Percentiles rank a stretch among this genome's conserved stretches.
phyloP scores from a whole-genome alignment of 768 basidiomycete genomes.

The Psilocybe subaeruginosa region DNA sequence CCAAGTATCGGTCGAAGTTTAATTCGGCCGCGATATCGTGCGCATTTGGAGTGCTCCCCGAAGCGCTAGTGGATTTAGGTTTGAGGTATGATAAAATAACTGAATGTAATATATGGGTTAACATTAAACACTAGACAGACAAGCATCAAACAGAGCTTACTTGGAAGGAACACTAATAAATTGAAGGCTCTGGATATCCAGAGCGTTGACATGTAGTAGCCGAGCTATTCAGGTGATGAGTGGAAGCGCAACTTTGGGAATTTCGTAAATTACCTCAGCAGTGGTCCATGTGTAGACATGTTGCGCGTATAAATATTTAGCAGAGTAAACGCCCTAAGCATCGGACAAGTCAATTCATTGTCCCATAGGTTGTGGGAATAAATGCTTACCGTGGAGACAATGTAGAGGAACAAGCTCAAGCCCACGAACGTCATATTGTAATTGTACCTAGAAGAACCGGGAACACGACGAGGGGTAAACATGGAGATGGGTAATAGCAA shows the following conservation, averaged over 20 bases:
- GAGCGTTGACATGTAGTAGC: constrained; percentile 75
- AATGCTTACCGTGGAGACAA: constrained; percentile 62
- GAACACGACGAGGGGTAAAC: constrained; percentile 61
- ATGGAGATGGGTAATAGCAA: constrained; percentile 69
- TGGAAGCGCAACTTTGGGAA: not conserved
- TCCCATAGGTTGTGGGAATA: not conserved
- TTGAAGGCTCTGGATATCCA: constrained; percentile 68
- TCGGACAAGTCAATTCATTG: constrained; percentile 6
- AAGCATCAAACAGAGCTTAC: constrained; percentile 39
- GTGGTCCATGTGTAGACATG: constrained; percentile 74
- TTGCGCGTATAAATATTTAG: constrained; percentile 80
- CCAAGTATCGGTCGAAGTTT: constrained; percentile 69
- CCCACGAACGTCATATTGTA: constrained; percentile 79
- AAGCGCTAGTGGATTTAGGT: constrained; percentile 38
- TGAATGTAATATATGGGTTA: constrained; percentile 25
- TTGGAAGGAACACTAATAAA: constrained; percentile 67
- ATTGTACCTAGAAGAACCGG: constrained; percentile 51
- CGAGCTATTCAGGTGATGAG: constrained; percentile 42
- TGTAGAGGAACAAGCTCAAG: constrained; percentile 60
- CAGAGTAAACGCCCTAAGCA: constrained; percentile 64
- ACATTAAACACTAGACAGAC: not conserved
- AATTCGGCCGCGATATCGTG: constrained; percentile 61
- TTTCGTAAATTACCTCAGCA: constrained; percentile 40
- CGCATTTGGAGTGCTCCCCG: constrained; percentile 32
- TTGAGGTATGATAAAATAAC: constrained; percentile 69